These are phyloP conservation scores for Colletotrichum ledebouriae DNA, from an alignment of 2,329 filamentous ascomycete genomes.

Conservation along the genomic window DNA sequence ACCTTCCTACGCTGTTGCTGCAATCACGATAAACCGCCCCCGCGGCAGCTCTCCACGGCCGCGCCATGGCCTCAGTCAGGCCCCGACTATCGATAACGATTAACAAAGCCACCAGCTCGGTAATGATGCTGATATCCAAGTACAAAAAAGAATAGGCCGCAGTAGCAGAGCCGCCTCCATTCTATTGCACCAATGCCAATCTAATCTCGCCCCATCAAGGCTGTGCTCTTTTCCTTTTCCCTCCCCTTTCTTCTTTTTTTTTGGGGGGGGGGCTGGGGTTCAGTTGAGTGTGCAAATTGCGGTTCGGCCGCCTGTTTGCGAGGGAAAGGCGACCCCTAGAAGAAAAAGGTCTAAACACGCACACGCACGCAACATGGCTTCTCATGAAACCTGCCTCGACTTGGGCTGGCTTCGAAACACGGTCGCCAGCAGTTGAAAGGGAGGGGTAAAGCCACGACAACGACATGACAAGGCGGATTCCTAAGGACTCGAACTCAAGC, in stretches of 20 bases:
- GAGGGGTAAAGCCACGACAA: slow-evolving; percentile 1
- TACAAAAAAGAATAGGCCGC: background rate
- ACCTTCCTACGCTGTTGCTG: no score
- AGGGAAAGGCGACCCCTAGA: no score
- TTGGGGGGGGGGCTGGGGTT: background rate
- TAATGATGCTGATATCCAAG: background rate
- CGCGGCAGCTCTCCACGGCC: background rate
- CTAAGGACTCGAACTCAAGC: no score
- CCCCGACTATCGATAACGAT: background rate
- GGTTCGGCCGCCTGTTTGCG: no score
- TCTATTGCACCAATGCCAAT: background rate
- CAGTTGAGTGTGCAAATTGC: no score
- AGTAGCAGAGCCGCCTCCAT: background rate
- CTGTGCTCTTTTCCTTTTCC: background rate
- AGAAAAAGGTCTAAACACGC: slow-evolving; percentile 10
- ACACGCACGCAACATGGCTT: no score
- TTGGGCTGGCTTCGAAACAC: slow-evolving; percentile 36
- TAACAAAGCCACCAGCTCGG: background rate
- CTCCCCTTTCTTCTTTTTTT: no score
- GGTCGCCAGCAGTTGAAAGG: slow-evolving; percentile 21
- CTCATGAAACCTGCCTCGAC: slow-evolving; percentile 32
- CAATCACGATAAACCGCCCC: no score
- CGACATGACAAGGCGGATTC: background rate
- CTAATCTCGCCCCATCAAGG: background rate
- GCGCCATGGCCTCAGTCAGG: background rate